phyloP scores from a whole-genome alignment of 108 stramenopile species.

The Cyclostephanos tholiformis region DNA sequence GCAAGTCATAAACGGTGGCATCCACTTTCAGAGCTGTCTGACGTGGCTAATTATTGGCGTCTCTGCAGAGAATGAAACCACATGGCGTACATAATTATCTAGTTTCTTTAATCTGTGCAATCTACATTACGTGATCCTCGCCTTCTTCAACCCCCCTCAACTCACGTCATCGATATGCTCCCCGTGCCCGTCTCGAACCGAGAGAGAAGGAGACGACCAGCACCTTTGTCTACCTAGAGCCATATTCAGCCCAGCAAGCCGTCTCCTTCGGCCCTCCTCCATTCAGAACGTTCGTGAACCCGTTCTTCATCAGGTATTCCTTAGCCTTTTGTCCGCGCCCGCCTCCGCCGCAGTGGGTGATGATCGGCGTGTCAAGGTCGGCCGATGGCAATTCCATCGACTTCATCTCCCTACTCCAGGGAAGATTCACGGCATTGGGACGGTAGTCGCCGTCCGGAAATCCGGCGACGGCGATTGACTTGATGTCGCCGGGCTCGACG shows the following conservation, averaged over 20 bases:
- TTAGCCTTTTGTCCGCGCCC: conserved; percentile 87
- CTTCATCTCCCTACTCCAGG: conserved; percentile 65
- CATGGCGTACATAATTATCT: no score
- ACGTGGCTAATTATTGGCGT: no score
- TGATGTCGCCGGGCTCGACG: conserved; percentile 81
- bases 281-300: conserved; percentile 87
- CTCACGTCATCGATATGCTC: no score
- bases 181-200: no score
- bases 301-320: conserved; percentile 74
- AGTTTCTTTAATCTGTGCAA: no score
- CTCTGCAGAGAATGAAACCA: no score
- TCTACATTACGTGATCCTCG: no score
- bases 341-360: conserved; percentile 91
- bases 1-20: no score
- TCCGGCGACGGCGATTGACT: conserved; percentile 60
- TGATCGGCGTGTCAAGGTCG: conserved; percentile 78
- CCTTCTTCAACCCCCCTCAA: no score
- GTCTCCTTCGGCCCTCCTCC: conserved; percentile 89
- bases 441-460: conserved; percentile 55
- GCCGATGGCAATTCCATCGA: conserved; percentile 68
- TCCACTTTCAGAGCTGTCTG: no score
- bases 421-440: conserved; percentile 64
- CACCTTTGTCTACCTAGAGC: conserved; percentile 57
- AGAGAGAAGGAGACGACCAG: neutral
- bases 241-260: conserved; percentile 82